Evolutionary conservation across 2,329 filamentous ascomycete genomes (phyloP).

Genomic region (Tolypocladium amazonense): DNA sequence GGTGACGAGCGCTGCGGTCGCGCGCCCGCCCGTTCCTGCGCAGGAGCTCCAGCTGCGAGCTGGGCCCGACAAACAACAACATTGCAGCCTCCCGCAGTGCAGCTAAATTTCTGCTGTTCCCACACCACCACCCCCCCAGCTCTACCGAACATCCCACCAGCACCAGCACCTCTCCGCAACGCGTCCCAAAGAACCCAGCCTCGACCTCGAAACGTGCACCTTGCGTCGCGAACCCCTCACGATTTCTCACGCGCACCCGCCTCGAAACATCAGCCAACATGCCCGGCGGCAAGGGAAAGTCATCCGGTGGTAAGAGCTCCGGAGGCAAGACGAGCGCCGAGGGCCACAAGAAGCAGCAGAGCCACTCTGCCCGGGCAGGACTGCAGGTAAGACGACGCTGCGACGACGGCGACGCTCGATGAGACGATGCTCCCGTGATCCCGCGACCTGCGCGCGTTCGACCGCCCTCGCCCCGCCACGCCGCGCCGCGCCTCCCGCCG

Average conservation of each 20-base stretch:
- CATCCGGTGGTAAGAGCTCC: slow-evolving; percentile 75
- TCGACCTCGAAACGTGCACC: not conserved
- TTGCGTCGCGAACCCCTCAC: not conserved
- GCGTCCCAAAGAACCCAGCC: slow-evolving; percentile 3
- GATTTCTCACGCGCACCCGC: not conserved
- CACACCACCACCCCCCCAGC: slow-evolving; percentile 5
- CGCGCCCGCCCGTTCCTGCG: not conserved
- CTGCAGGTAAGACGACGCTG: slow-evolving; percentile 60
- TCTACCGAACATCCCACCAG: slow-evolving; percentile 2
- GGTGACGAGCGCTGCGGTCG: not conserved
- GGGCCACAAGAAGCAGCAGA: slow-evolving; percentile 76
- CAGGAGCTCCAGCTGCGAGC: not conserved
- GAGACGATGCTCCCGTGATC: not conserved
- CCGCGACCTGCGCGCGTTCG: slow-evolving; percentile 11
- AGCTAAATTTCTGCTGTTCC: slow-evolving; percentile 11
- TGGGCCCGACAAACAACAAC: slow-evolving; percentile 4
- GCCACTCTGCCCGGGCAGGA: slow-evolving; percentile 90
- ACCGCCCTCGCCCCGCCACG: not conserved
- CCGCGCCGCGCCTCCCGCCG: not conserved
- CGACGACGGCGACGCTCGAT: not conserved
- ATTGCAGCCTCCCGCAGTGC: slow-evolving; percentile 4
- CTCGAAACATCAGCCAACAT: slow-evolving; percentile 21
- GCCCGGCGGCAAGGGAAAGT: slow-evolving; percentile 91
- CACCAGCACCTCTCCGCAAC: not conserved
- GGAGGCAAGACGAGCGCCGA: slow-evolving; percentile 64